Base-by-base conservation (phyloP, 2,329 filamentous ascomycete species). In the Exophiala alcalophila region DNA sequence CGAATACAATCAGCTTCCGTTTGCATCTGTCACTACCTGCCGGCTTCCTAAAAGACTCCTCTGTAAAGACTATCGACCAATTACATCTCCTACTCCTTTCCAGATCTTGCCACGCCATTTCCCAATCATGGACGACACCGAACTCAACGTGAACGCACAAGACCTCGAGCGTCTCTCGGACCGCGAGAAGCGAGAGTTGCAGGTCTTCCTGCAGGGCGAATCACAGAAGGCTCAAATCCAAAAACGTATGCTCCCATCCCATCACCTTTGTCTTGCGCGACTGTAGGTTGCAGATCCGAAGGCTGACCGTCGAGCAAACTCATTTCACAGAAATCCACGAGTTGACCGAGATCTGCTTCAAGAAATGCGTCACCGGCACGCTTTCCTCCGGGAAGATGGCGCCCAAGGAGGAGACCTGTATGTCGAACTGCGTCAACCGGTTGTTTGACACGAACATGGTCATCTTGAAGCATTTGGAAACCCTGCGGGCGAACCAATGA, bases 341-440 rank as follows among this genome's bases (percentile, higher is more conserved):
- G 54, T 69, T 84, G 24, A 80, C 80, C 29, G 84, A 92, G 59
- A 78, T 85, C 48, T 98, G 92, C 78, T 98, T 90, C 82, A 88
- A 83, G 63, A 97, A 96, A 72, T 98, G 92, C 73, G 74, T 96
- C 49, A 84, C 85, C 6, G 73, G 80, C 40, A 75, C 74, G 44
- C 83, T 96, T 63, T 81, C 82, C 56, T 77, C 74, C 49, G 78
- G 80, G 19, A 78, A 80, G 58, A 72, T 98, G 55, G 87, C 94
- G 55, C 78, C 76, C 59, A 72, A 68, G 49, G 92, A 98, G 71
- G 83, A 92, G 70, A 69, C 73, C 6, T 98, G 92, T 66, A 77
- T 95, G 64, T 74, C 82, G 64, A 96, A 95, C 72, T 98, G 92
- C 61, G 89, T 97, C 43, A 86, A 95, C 59, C 77, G 92, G 43